phyloP scores from a whole-genome alignment of 306 rosid species.

The Herpetospermum pedunculosum region DNA sequence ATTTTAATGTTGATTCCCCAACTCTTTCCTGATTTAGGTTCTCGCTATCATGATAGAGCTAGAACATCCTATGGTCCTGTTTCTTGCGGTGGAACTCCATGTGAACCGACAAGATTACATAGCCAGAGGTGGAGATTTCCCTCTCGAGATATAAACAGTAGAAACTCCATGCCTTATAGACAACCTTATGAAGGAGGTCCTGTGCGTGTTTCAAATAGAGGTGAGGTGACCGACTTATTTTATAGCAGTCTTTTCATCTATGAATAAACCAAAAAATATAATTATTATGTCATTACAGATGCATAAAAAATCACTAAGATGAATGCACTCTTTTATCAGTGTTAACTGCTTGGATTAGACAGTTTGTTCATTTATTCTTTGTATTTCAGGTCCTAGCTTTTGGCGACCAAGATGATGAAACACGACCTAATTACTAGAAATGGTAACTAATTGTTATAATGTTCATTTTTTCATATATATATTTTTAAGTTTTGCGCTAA shows the following conservation, averaged over 20 bases:
- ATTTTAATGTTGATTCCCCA: slow-evolving; percentile 8
- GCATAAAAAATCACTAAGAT: neutral
- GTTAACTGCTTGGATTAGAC: neutral
- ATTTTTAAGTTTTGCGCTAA: neutral
- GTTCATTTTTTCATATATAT: neutral
- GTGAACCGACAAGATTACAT: slow-evolving; percentile 52
- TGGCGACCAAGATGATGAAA: slow-evolving; percentile 70
- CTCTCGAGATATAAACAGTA: slow-evolving; percentile 46
- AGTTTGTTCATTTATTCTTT: slow-evolving; percentile 7
- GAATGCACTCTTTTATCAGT: neutral
- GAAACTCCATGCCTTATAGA: slow-evolving; percentile 53
- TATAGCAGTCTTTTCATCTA: slow-evolving; percentile 1
- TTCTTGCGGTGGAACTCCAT: slow-evolving; percentile 58
- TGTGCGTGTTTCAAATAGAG: slow-evolving; percentile 61
- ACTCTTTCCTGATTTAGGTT: slow-evolving; percentile 31
- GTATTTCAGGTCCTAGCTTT: slow-evolving; percentile 60
- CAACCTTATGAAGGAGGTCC: slow-evolving; percentile 79
- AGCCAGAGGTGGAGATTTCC: slow-evolving; percentile 78
- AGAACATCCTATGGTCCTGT: slow-evolving; percentile 27
- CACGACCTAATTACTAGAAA: slow-evolving; percentile 12
- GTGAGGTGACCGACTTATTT: slow-evolving; percentile 46
- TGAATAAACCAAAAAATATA: neutral
- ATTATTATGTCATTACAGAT: neutral
- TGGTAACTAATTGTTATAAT: slow-evolving; percentile 21
- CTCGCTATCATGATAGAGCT: slow-evolving; percentile 48